These are phyloP conservation scores for Kwoniella dendrophila DNA, from an alignment of 768 basidiomycete species.

Conservation along the genomic window DNA sequence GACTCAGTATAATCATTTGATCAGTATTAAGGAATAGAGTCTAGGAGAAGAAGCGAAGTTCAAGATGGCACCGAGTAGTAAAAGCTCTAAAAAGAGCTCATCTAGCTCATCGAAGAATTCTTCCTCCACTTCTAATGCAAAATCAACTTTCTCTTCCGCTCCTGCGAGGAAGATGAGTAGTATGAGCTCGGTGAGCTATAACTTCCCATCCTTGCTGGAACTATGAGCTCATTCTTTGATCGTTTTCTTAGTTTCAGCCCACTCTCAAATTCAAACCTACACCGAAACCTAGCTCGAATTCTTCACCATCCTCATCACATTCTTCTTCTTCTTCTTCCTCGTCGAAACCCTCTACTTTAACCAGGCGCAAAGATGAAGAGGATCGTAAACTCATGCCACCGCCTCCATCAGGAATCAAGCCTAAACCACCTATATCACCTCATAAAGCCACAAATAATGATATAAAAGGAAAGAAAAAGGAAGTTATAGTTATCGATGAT, in stretches of 20 bases:
- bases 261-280: conserved; percentile 38
- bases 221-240: conserved; percentile 2
- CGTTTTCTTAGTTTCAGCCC: conserved; percentile 35
- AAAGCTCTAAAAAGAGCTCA: conserved; percentile 4
- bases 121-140: conserved; percentile 7
- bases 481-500: conserved; percentile 30
- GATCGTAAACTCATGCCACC: conserved; percentile 45
- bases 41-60: too few relatives aligned
- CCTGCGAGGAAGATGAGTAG: conserved; percentile 37
- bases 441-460: background rate
- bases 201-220: background rate
- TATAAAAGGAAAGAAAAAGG: conserved; percentile 31
- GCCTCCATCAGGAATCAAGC: conserved; percentile 29
- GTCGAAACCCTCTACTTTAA: background rate
- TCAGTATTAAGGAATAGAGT: too few relatives aligned
- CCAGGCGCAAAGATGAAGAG: conserved; percentile 12
- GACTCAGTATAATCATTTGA: too few relatives aligned
- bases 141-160: conserved; percentile 3
- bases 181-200: conserved; percentile 46
- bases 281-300: conserved; percentile 2
- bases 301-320: conserved; percentile 4
- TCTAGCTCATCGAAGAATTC: conserved; percentile 1
- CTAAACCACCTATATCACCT: conserved; percentile 14
- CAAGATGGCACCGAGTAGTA: background rate
- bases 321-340: conserved; percentile 10